Evolutionary conservation across 2,329 filamentous ascomycete species (phyloP).

Genomic region (Aspergillus pseudoglaucus): DNA sequence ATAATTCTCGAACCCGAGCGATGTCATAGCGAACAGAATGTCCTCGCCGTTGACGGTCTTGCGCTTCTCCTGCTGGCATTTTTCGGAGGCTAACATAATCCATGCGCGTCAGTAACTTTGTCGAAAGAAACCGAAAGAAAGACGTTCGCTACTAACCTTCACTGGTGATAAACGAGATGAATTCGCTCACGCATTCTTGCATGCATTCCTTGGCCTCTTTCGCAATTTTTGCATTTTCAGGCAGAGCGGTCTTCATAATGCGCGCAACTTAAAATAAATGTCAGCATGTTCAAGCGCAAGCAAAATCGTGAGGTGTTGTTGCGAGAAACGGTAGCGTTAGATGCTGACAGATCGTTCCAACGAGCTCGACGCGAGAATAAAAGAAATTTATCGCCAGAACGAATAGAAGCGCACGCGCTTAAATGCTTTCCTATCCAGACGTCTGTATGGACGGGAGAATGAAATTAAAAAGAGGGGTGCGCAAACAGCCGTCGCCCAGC

Average conservation of each 20-base stretch:
- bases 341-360: background rate
- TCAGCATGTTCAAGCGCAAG: conserved; percentile 14
- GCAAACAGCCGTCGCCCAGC: conserved; percentile 22
- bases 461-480: conserved; percentile 24
- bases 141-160: conserved; percentile 62
- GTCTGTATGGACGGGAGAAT: conserved; percentile 22
- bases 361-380: background rate
- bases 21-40: conserved; percentile 98
- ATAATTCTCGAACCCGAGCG: conserved; percentile 97
- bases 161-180: conserved; percentile 99
- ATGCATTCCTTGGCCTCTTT: conserved; percentile 99
- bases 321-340: background rate
- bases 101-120: conserved; percentile 1
- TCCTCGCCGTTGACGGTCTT: conserved; percentile 99
- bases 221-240: conserved; percentile 97
- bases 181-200: conserved; percentile 99
- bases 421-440: conserved; percentile 6
- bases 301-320: background rate
- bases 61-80: conserved; percentile 98
- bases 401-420: conserved; percentile 14
- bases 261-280: conserved; percentile 80
- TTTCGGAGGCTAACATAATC: conserved; percentile 74
- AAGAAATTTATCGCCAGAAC: background rate
- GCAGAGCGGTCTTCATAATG: conserved; percentile 97
- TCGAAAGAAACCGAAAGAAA: conserved; percentile 3